Conservation (phyloP, 140 eudicot species). For the Oenanthe javanica region DNA sequence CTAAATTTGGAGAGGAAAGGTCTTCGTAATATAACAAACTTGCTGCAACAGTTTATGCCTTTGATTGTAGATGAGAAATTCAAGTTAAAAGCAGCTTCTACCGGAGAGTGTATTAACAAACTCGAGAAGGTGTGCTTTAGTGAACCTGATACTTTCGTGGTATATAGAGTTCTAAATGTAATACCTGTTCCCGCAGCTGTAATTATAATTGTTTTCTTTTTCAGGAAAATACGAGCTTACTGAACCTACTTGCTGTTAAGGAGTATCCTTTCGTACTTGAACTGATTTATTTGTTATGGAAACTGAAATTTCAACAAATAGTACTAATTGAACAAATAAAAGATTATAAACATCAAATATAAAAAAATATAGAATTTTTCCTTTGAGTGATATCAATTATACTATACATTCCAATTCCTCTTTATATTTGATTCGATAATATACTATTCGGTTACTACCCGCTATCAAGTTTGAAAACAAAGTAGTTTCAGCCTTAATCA, state of each 20-base stretch:
- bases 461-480: too few relatives aligned
- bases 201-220: not conserved
- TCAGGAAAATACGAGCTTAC: conserved; percentile 31
- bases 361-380: too few relatives aligned
- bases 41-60: conserved; percentile 17
- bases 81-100: conserved; percentile 11
- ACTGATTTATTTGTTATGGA: not conserved
- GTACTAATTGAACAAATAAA: not conserved
- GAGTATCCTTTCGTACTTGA: conserved; percentile 36
- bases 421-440: too few relatives aligned
- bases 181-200: not conserved
- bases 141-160: not conserved
- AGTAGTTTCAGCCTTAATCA: too few relatives aligned
- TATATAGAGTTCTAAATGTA: not conserved
- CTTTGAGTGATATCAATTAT: too few relatives aligned
- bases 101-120: conserved; percentile 41
- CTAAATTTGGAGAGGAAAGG: conserved; percentile 33
- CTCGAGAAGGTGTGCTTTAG: conserved; percentile 41
- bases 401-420: not conserved
- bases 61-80: conserved; percentile 28
- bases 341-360: too few relatives aligned
- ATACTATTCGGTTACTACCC: too few relatives aligned
- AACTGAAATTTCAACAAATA: not conserved
- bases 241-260: conserved; percentile 49
- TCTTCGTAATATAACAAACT: conserved; percentile 58